Conservation (phyloP, 768 basidiomycete species). For the Cytidiella melzeri region DNA sequence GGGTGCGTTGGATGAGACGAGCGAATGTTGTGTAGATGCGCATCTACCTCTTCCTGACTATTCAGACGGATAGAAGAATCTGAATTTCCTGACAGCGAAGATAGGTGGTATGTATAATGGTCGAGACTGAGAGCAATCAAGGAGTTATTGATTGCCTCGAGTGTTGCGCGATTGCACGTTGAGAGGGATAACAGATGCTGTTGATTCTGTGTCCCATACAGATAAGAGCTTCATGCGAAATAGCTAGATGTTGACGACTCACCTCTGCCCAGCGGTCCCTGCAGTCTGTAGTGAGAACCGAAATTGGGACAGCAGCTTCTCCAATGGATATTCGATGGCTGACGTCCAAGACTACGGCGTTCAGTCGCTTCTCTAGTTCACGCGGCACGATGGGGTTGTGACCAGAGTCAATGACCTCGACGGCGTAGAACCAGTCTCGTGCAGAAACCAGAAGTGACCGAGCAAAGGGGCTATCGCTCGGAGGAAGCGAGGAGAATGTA, state of each 20-base stretch:
- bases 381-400: conserved; percentile 25
- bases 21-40: conserved; percentile 71
- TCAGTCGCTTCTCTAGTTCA: conserved; percentile 41
- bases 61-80: conserved; percentile 16
- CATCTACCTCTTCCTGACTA: conserved; percentile 41
- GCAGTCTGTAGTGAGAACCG: conserved; percentile 71
- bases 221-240: background rate
- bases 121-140: conserved; percentile 82
- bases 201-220: conserved; percentile 53
- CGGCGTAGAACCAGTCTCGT: conserved; percentile 73
- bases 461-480: conserved; percentile 39
- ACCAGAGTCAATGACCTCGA: conserved; percentile 55
- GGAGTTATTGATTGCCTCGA: conserved; percentile 64
- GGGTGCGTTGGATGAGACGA: conserved; percentile 48
- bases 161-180: conserved; percentile 50
- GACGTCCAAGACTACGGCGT: conserved; percentile 51
- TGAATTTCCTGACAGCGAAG: conserved; percentile 20
- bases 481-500: conserved; percentile 44
- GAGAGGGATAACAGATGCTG: conserved; percentile 62
- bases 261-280: conserved; percentile 81
- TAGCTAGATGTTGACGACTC: conserved; percentile 16
- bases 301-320: conserved; percentile 55
- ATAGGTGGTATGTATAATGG: conserved; percentile 40
- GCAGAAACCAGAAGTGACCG: conserved; percentile 63
- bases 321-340: conserved; percentile 40